Evolutionary conservation across 768 basidiomycete species (phyloP).

Genomic region (Pisolithus orientalis): DNA sequence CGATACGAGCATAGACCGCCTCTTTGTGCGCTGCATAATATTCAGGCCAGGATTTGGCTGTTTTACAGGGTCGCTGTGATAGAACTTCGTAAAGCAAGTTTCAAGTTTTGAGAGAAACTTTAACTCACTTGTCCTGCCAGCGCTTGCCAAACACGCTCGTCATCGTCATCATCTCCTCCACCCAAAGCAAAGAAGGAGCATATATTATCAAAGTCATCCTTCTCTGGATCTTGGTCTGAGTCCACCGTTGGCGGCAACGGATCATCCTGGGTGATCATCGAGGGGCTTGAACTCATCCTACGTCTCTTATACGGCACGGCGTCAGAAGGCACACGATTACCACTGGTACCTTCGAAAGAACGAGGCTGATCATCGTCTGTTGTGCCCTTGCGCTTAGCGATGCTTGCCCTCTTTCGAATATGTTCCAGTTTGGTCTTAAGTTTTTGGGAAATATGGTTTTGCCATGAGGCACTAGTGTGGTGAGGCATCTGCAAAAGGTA

Average conservation of each 20-base stretch:
- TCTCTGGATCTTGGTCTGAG: conserved; percentile 10
- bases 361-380: not conserved
- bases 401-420: conserved; percentile 44
- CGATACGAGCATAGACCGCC: conserved; percentile 38
- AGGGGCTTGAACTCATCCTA: not conserved
- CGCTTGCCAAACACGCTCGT: conserved; percentile 47
- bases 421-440: conserved; percentile 37
- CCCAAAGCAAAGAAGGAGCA: conserved; percentile 50
- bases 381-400: conserved; percentile 40
- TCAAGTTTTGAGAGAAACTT: conserved; percentile 9
- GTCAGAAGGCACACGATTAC: not conserved
- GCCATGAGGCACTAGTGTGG: conserved; percentile 50
- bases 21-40: conserved; percentile 43
- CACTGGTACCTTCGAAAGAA: not conserved
- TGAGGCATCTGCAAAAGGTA: conserved; percentile 48
- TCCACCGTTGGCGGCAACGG: not conserved
- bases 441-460: conserved; percentile 27
- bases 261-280: not conserved
- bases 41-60: conserved; percentile 41
- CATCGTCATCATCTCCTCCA: conserved; percentile 40
- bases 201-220: conserved; percentile 45
- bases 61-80: conserved; percentile 34
- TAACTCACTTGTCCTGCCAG: conserved; percentile 41
- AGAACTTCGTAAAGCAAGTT: conserved; percentile 1
- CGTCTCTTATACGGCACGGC: conserved; percentile 1